Evolutionary conservation across 164 flowering plant genomes (phyloP).

Genomic region (Macadamia tetraphylla): DNA sequence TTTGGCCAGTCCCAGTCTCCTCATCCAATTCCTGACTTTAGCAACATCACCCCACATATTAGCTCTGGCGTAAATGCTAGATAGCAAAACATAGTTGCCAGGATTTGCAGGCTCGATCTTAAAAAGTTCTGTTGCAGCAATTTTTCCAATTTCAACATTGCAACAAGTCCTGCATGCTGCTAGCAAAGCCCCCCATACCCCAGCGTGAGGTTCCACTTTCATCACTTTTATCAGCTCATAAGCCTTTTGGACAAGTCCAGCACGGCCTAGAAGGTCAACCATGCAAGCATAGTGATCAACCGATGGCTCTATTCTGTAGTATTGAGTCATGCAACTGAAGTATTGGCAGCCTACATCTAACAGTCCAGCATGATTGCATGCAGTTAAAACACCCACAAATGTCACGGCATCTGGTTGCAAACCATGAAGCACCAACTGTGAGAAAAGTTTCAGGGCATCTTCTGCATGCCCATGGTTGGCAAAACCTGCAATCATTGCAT

Average conservation of each 20-base stretch:
- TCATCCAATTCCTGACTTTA: conserved; percentile 12
- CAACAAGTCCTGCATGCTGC: conserved; percentile 8
- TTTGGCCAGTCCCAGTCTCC: conserved; percentile 5
- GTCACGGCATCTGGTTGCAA: conserved; percentile 7
- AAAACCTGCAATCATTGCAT: conserved; percentile 11
- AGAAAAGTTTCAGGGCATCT: conserved; percentile 8
- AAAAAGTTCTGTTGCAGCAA: conserved; percentile 9
- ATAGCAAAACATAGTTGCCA: conserved; percentile 11
- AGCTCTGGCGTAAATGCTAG: conserved; percentile 14
- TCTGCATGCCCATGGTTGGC: conserved; percentile 13
- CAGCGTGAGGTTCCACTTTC: conserved; percentile 12
- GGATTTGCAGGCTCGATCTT: conserved; percentile 11
- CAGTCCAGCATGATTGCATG: neutral
- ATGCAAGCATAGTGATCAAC: conserved; percentile 13
- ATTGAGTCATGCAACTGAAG: conserved; percentile 7
- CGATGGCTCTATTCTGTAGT: conserved; percentile 6
- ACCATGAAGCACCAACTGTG: neutral
- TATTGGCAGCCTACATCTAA: neutral
- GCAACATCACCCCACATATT: conserved; percentile 10
- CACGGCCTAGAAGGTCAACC: conserved; percentile 19
- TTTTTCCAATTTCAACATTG: conserved; percentile 12
- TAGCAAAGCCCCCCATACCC: conserved; percentile 16
- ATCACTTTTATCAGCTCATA: conserved; percentile 7
- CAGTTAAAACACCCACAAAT: conserved; percentile 11
- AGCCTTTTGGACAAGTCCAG: conserved; percentile 11